Conservation (phyloP, 2,329 filamentous ascomycete species). For the Xylaria sp. region DNA sequence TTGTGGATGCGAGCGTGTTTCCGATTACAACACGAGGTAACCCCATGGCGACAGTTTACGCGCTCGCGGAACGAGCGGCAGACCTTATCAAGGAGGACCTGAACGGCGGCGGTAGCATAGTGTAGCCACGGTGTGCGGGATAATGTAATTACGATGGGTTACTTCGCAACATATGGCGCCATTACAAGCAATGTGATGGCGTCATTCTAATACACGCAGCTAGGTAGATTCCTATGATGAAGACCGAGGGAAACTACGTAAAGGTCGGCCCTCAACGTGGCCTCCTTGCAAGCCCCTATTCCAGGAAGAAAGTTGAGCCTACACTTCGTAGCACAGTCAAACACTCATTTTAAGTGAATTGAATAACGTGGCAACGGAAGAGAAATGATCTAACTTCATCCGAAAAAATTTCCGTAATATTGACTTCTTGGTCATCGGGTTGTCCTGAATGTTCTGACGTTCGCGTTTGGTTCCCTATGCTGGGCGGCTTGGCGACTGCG, state of each 20-base stretch:
- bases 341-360: too few species aligned
- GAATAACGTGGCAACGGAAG: too few species aligned
- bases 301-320: too few species aligned
- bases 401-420: too few species aligned
- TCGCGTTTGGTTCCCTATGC: too few species aligned
- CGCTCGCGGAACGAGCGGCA: not conserved
- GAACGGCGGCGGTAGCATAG: not conserved
- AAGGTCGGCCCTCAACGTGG: too few species aligned
- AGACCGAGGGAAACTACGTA: not conserved
- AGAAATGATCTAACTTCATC: too few species aligned
- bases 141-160: not conserved
- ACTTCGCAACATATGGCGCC: not conserved
- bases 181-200: not conserved
- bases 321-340: too few species aligned
- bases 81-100: slow-evolving; percentile 4
- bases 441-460: too few species aligned
- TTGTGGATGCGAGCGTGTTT: slow-evolving; percentile 2
- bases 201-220: not conserved
- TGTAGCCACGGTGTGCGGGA: not conserved
- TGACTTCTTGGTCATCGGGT: too few species aligned
- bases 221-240: not conserved
- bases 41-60: not conserved
- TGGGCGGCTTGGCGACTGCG: too few species aligned
- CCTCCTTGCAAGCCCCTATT: too few species aligned
- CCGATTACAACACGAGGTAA: not conserved